phyloP scores from a whole-genome alignment of 2,329 filamentous ascomycete genomes.

The Hymenoscyphus repandus region DNA sequence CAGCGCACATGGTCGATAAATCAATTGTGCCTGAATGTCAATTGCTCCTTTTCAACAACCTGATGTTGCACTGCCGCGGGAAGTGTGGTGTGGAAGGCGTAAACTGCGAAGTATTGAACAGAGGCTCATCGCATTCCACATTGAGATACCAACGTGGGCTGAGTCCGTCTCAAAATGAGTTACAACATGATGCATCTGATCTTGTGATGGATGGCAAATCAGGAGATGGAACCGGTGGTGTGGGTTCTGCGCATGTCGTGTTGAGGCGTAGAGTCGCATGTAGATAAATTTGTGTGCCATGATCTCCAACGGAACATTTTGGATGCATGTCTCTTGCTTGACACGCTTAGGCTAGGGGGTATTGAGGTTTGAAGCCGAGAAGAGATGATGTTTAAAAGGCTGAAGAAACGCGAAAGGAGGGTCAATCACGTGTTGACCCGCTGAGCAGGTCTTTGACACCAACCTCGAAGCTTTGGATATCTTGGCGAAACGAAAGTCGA shows the following conservation, averaged over 20 bases:
- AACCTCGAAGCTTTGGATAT: not conserved
- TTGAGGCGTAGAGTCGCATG: not conserved
- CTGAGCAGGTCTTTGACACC: not conserved
- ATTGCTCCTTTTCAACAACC: constrained; percentile 1
- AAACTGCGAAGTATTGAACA: not conserved
- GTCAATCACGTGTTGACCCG: not conserved
- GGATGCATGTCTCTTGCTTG: not conserved
- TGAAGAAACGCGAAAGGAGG: not conserved
- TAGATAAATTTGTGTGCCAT: not conserved
- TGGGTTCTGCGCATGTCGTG: constrained; percentile 2
- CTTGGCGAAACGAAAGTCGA: not conserved
- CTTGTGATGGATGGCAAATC: not conserved
- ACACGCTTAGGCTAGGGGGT: not conserved
- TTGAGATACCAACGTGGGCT: not conserved
- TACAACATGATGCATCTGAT: not conserved
- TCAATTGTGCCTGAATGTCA: constrained; percentile 8
- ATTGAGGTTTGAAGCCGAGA: not conserved
- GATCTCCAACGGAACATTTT: not conserved
- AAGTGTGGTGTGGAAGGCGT: not conserved
- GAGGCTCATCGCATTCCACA: not conserved
- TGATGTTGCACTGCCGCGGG: not conserved
- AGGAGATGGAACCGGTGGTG: constrained; percentile 6
- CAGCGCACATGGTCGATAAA: constrained; percentile 1
- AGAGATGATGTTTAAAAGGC: not conserved
- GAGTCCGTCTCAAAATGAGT: constrained; percentile 1